Evolutionary conservation across 306 rosid species (phyloP).

Genomic region (Prunus salicina): DNA sequence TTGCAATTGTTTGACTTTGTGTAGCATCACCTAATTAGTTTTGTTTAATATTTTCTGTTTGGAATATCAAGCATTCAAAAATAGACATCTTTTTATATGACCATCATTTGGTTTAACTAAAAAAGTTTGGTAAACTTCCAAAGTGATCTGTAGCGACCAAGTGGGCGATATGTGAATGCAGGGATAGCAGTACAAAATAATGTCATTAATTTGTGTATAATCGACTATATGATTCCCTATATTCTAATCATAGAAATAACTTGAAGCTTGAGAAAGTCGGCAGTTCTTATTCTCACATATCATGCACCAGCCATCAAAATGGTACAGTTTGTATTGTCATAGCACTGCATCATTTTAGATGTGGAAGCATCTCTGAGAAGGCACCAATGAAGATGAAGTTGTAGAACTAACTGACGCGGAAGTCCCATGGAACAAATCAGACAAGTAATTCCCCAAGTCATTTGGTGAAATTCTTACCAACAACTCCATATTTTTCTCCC

Average conservation of each 20-base stretch:
- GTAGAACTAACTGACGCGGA: constrained; percentile 23
- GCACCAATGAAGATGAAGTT: constrained; percentile 11
- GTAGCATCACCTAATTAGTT: not conserved
- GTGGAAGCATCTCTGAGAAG: constrained; percentile 9
- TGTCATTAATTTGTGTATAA: not conserved
- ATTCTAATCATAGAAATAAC: not conserved
- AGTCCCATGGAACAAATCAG: constrained; percentile 45
- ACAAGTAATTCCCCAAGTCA: constrained; percentile 54
- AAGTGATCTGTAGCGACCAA: not conserved
- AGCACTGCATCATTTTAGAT: not conserved
- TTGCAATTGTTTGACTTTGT: not conserved
- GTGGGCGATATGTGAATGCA: not conserved
- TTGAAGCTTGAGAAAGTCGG: not conserved
- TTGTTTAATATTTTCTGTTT: not conserved
- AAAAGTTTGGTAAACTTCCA: not conserved
- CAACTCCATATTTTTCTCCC: constrained; percentile 27
- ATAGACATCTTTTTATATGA: not conserved
- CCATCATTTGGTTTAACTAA: not conserved
- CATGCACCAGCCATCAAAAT: not conserved
- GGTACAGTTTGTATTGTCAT: not conserved
- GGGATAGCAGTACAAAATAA: not conserved
- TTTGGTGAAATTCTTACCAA: constrained; percentile 38
- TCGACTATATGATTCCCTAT: not conserved
- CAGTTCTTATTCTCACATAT: not conserved
- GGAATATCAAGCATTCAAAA: not conserved